Base-by-base conservation (phyloP, 1,284 basidiomycete genomes). In the Puccinia coronata region DNA sequence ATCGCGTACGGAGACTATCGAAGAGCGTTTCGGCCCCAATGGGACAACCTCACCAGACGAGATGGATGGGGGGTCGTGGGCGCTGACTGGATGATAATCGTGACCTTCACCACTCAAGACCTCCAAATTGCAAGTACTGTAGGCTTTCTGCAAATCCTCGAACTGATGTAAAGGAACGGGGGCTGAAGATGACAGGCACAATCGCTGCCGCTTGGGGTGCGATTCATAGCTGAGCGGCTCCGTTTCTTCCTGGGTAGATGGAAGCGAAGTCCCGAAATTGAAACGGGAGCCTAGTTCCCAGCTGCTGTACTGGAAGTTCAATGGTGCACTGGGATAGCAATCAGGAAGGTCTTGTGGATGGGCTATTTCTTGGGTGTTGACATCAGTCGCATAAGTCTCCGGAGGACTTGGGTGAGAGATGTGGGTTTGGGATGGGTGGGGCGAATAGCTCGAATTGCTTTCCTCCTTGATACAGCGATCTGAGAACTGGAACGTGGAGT, bases 201-300 rank as follows among this genome's bases (percentile, higher is more conserved):
- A 31, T 61, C 72, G 31, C 25, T 55, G 72, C 6, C 72, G 72
- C 53, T 74, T 74, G 34, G 72, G 23, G 25, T 55, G 53, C 18
- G 72, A 61, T 43, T 59, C 72, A 39, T 74, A 43, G 41, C 57
- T 74, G 8, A 57, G 53, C 1, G 31, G 39, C 51, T 41, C 72
- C 41, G 34, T 3, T 28, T 31, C 36, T 31, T 72, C 49, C 2
- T 34, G 25, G 39, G 49, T 23, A 14, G 72, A 34, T 1, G 57
- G 36, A 8, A 59, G 34, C 2, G 39, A 12, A 28, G 49, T 39
- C 1, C 14, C 55, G 31, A 72, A 72, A 41, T 59, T 43, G 41
- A 59, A 74, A 39, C 72, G 51, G 5, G 20, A 53, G 23, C 25
- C 18, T 25, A 59, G 20, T 23, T 74, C 49, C 53, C 72, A 74